Base-by-base conservation (phyloP, 2,329 filamentous ascomycete species). In the Botrytis medusae region DNA sequence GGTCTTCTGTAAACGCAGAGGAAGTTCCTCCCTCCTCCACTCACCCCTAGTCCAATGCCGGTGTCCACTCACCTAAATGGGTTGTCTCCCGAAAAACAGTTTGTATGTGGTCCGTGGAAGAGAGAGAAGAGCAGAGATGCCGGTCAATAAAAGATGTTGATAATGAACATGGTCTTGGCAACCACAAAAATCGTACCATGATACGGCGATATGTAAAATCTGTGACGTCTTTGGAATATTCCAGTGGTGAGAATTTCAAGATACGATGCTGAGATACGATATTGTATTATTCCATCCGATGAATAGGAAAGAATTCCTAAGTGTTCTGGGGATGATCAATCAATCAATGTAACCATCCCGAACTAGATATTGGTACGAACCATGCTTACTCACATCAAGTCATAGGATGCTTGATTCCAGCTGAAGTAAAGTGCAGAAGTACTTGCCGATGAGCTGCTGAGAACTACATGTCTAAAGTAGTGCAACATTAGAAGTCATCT, bases 101-200 rank as follows among this genome's bases (percentile, higher is more conserved):
- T 18, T 32, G 61, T 12, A 44, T 29, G 12, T 63, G 37, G 8
- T 25, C 40, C 25, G 16, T 63, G 37, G 9, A 44, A 32, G 37
- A 20, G n/a, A 20, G n/a, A 18, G 40, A 44, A 44, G 40, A 29
- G 25, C n/a, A 63, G 8, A 44, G 25, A 44, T 63, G 25, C 37
- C n/a, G 61, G 25, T 62, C 22, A 14, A 63, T 63, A 44, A 42
- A 12, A 63, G 48, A 51, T n/a, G 4, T 63, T 44, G 40, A 63
- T 63, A 37, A 63, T 63, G 37, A 42, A 29, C 14, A 29, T 44
- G 61, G 42, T 18, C 61, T 63, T 63, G 61, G 61, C 61, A 63
- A 44, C 44, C 40, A 29, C 16, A 2, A n/a, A 63, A 32, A 63
- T 42, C 60, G 60, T 42, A 62, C 34, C 60, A 40, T 63, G 34